Percentiles rank a stretch among this genome's conserved stretches.
Conservation (phyloP, 139 green algal genomes). For the Picochlorum costavermella region DNA sequence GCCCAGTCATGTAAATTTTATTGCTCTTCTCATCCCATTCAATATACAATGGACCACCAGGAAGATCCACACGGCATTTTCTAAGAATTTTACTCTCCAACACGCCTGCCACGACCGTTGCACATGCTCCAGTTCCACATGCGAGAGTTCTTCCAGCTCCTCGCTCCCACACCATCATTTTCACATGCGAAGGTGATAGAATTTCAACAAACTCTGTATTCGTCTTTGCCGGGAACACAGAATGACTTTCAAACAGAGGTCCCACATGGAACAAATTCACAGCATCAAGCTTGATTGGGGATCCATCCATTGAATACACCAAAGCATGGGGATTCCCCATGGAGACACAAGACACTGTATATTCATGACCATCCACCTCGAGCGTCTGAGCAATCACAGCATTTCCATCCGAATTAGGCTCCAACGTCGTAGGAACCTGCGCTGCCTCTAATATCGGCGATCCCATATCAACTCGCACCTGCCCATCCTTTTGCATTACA, state of each 20-base stretch:
- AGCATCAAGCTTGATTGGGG: constrained; percentile 63
- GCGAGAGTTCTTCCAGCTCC: constrained; percentile 91
- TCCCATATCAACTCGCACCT: constrained; percentile 94
- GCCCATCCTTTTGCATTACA: constrained; percentile 72
- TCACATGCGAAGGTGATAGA: constrained; percentile 57
- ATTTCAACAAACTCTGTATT: constrained; percentile 82
- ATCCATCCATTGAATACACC: constrained; percentile 60
- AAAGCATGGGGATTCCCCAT: constrained; percentile 98
- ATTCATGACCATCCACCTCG: constrained; percentile 63
- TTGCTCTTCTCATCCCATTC: constrained; percentile 87
- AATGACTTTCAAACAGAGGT: constrained; percentile 85
- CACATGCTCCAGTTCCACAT: constrained; percentile 95
- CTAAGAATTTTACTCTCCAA: constrained; percentile 81
- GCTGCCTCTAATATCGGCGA: constrained; percentile 68
- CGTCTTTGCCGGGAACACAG: constrained; percentile 81
- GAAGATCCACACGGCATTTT: constrained; percentile 71
- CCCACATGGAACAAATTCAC: constrained; percentile 65
- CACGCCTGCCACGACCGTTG: constrained; percentile 91
- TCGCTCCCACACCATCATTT: constrained; percentile 95
- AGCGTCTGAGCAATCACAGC: constrained; percentile 65
- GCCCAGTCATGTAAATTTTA: constrained; percentile 95
- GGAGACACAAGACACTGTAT: constrained; percentile 78
- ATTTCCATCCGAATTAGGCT: constrained; percentile 40
- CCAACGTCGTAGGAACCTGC: constrained; percentile 77
- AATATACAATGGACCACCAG: constrained; percentile 90